Evolutionary conservation across 176 grass and related monocot species (phyloP), one percentile per base, ranked within the genome.

Genomic region (Secale cereale): DNA sequence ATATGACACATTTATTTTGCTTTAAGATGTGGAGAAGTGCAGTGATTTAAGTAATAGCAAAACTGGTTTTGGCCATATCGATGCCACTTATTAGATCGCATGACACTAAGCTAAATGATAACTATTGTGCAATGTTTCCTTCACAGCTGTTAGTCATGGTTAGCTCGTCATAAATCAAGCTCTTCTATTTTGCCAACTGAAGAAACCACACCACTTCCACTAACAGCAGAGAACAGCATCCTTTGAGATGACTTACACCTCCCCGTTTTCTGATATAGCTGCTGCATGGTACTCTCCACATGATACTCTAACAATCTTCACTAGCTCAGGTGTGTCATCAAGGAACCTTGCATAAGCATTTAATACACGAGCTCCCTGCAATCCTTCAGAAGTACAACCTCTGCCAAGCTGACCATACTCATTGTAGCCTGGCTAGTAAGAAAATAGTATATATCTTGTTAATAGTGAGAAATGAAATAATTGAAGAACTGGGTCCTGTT

Each of bases 251-350:
- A 98, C 96, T 98, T 98, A 98, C 91, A 95, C 89, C 89, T 95
- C 96, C 74, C 93, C 87, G 69, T 88, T 88, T 82, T 95, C 91
- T 65, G 96, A 98, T 83, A 98, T 89, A 88, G 96, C 93, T 85
- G 93, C 93, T 65, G 93, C 85, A 83, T 98, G 96, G 87, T 95
- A 98, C 91, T 98, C 96, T 86, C 96, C 96, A 76, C 93, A 95
- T 80, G 96, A 87, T 70, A 95, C 91, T 54, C 91, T 85, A 88
- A 79, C 64, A 79, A 95, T 94, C 81, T 93, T 98, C 89, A 98
- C 88, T 91, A 82, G 74, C 77, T 98, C 93, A 16, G 96, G 95
- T 70, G 93, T 78, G 16, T 98, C 96, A 87, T 98, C 96, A 80
- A 95, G 89, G 88, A 93, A 98, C 77, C 81, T 98, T 85, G 93